Conservation (phyloP, 768 basidiomycete species). For the Macrolepiota fuliginosa region DNA sequence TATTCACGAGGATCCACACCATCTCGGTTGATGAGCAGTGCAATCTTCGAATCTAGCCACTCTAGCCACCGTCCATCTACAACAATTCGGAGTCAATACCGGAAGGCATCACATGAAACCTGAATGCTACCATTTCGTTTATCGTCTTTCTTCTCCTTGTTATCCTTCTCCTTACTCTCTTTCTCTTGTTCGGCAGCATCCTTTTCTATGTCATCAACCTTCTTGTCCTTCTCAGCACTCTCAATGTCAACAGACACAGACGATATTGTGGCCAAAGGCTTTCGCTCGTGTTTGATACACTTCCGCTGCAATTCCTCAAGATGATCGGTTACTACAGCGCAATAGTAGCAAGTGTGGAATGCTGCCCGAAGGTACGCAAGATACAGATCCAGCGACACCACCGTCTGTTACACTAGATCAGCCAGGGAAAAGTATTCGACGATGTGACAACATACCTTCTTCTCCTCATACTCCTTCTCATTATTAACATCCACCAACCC, state of each 20-base stretch:
- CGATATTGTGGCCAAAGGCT: slow-evolving; percentile 60
- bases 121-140: slow-evolving; percentile 17
- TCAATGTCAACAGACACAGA: slow-evolving; percentile 57
- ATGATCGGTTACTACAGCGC: slow-evolving; percentile 89
- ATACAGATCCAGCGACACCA: slow-evolving; percentile 87
- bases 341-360: slow-evolving; percentile 97
- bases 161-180: slow-evolving; percentile 23
- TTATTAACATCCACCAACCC: slow-evolving; percentile 56
- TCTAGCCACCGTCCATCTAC: slow-evolving; percentile 88
- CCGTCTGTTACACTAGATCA: slow-evolving; percentile 45
- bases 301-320: slow-evolving; percentile 93
- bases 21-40: slow-evolving; percentile 73
- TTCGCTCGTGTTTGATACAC: slow-evolving; percentile 90
- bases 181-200: slow-evolving; percentile 34
- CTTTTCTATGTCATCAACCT: slow-evolving; percentile 38
- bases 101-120: slow-evolving; percentile 21
- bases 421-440: slow-evolving; percentile 19
- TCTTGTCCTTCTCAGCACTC: slow-evolving; percentile 46
- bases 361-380: slow-evolving; percentile 91
- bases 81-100: slow-evolving; percentile 13
- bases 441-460: slow-evolving; percentile 54
- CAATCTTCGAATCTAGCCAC: slow-evolving; percentile 84
- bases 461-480: slow-evolving; percentile 62
- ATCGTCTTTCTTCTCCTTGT: slow-evolving; percentile 34
- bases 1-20: slow-evolving; percentile 85